Evolutionary conservation across 2,329 filamentous ascomycete species (phyloP).

Genomic region (Leptosphaerulina australis): DNA sequence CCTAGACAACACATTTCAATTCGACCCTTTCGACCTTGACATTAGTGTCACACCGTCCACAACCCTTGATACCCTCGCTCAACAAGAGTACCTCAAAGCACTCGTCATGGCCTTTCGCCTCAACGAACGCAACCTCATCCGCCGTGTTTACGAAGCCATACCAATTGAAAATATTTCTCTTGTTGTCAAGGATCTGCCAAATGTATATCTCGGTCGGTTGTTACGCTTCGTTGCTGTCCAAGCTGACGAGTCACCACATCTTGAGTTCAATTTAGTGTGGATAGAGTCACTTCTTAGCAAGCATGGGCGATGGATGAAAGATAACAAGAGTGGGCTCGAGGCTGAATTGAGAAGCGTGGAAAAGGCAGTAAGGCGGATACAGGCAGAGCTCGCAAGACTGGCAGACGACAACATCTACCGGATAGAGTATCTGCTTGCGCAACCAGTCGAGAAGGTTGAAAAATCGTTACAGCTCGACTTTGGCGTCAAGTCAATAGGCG

Average conservation of each 20-base stretch:
- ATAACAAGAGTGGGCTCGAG: constrained; percentile 78
- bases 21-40: constrained; percentile 96
- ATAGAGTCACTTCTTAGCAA: constrained; percentile 79
- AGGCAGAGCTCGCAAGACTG: constrained; percentile 79
- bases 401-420: constrained; percentile 89
- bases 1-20: constrained; percentile 80
- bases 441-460: constrained; percentile 50
- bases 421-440: constrained; percentile 77
- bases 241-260: constrained; percentile 86
- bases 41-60: constrained; percentile 88
- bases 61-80: constrained; percentile 69
- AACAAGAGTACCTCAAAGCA: constrained; percentile 86
- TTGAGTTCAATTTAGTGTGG: constrained; percentile 95
- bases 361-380: constrained; percentile 78
- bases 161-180: constrained; percentile 76
- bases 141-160: constrained; percentile 82
- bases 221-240: constrained; percentile 87
- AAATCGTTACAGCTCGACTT: constrained; percentile 38
- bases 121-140: constrained; percentile 81
- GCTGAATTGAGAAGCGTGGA: constrained; percentile 84
- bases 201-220: constrained; percentile 83
- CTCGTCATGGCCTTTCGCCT: constrained; percentile 97
- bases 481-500: constrained; percentile 38
- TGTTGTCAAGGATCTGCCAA: constrained; percentile 78
- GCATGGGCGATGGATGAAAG: constrained; percentile 84